These are phyloP conservation scores for Saccharum officinarum DNA, from an alignment of 176 grass and related monocot genomes.

Conservation along the genomic window DNA sequence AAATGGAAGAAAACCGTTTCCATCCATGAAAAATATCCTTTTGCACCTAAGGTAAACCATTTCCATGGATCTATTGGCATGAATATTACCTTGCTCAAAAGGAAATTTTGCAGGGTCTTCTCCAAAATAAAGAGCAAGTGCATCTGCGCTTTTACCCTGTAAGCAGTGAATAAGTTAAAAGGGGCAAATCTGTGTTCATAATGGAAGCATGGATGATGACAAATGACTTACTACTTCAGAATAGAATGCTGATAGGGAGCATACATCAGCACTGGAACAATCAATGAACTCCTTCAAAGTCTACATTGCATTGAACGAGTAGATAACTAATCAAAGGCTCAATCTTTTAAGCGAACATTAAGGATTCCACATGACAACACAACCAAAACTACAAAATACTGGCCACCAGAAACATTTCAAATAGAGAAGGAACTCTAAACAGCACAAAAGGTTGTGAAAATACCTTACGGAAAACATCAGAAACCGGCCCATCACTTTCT, in stretches of 20 bases:
- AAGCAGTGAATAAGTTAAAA: constrained; percentile 41
- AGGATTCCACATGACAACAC: neutral
- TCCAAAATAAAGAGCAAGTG: constrained; percentile 82
- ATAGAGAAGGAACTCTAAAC: neutral
- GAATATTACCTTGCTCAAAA: constrained; percentile 86
- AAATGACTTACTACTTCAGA: constrained; percentile 73
- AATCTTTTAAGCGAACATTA: constrained; percentile 9
- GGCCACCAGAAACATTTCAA: constrained; percentile 3
- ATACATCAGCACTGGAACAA: constrained; percentile 74
- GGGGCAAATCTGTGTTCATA: constrained; percentile 10
- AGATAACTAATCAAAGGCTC: neutral
- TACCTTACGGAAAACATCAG: constrained; percentile 81
- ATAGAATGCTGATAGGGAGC: constrained; percentile 69
- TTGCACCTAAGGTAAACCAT: constrained; percentile 6
- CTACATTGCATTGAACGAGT: constrained; percentile 50
- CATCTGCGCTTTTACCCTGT: constrained; percentile 88
- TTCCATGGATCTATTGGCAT: constrained; percentile 16
- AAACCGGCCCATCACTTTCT: constrained; percentile 81
- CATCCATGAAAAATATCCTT: neutral
- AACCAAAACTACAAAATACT: constrained; percentile 6
- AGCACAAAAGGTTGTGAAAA: neutral
- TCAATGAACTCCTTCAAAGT: constrained; percentile 87
- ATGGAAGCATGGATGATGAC: constrained; percentile 32
- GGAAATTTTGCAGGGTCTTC: constrained; percentile 92
- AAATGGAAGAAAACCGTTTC: neutral